Base-by-base conservation (phyloP, 2,329 filamentous ascomycete species). In the Paecilomyces formosus region DNA sequence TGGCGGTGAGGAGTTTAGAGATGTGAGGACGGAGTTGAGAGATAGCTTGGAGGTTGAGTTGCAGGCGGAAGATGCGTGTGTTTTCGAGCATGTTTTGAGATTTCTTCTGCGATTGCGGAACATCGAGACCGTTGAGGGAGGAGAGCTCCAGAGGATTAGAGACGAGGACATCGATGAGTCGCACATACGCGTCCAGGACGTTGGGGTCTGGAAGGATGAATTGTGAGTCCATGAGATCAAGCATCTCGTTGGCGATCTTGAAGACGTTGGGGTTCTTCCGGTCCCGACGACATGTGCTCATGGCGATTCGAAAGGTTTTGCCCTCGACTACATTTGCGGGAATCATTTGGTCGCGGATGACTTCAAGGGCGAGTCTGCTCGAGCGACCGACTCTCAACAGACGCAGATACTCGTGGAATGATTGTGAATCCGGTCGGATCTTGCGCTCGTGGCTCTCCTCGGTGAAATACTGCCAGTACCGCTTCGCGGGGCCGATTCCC, bases 381-480 rank as follows among this genome's bases (percentile, higher is more conserved):
- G 87, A 82, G 59, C 88, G 87, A 50, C 83, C 85, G 33, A 82
- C 72, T 55, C 85, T 84, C 35, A 94, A 81, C 50, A 89, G 71
- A 56, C 84, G 82, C 15, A 97, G 79, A 66, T 90, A 86, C 62
- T 80, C 78, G 63, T 85, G 79, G 75, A 87, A 88, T 69, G 90
- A 92, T 62, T 86, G 81, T 8, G 78, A 66, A 70, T 97, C 92
- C 0, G 93, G 92, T 1, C 77, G 69, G 60, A 97, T 75, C n/a
- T 75, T 74, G 70, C 85, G 81, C 12, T 79, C 57, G 6, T 67
- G 59, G 3, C 68, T 60, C 0, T 67, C 73, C 1, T 78, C 71
- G 6, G 87, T 89, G 58, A 97, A 77, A 5, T 87, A 69, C 18
- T 87, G 78, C 92, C 92, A 97, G 58, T 97, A 97, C 31, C 81